phyloP scores from a whole-genome alignment of 1,284 basidiomycete species.

The Apiotrichum siamense region DNA sequence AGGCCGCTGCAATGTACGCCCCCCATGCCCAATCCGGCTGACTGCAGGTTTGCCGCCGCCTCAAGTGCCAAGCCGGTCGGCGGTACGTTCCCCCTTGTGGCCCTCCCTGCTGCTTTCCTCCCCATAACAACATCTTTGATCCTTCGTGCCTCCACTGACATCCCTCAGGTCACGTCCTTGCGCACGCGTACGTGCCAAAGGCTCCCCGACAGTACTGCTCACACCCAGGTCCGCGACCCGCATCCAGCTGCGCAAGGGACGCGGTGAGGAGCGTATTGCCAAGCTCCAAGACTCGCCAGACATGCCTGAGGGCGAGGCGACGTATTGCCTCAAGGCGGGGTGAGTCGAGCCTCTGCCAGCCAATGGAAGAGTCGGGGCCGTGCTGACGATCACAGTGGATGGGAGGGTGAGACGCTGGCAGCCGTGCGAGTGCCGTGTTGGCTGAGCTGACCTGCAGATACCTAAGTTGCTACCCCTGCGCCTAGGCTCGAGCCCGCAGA shows the following conservation, averaged over 20 bases:
- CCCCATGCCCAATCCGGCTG: background rate
- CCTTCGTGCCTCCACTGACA: background rate
- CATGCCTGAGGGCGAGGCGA: constrained; percentile 83
- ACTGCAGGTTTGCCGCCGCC: constrained; percentile 67
- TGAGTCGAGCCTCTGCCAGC: background rate
- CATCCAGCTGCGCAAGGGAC: constrained; percentile 56
- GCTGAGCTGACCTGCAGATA: constrained; percentile 1
- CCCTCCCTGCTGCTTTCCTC: too few relatives aligned
- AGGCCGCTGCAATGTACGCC: constrained; percentile 65
- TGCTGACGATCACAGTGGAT: constrained; percentile 22
- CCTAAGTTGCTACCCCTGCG: background rate
- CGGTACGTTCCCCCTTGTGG: too few relatives aligned
- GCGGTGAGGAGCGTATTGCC: constrained; percentile 90
- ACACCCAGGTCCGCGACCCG: constrained; percentile 36
- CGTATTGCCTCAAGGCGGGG: constrained; percentile 62
- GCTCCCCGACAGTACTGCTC: background rate
- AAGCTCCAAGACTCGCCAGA: constrained; percentile 91
- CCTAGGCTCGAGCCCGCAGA: too few relatives aligned
- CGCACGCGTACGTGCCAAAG: constrained; percentile 38
- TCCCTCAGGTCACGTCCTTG: constrained; percentile 42
- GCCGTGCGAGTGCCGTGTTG: too few relatives aligned
- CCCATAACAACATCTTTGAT: background rate
- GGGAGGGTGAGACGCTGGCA: constrained; percentile 36
- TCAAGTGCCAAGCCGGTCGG: constrained; percentile 77
- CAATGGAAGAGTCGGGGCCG: too few relatives aligned